Evolutionary conservation across 768 basidiomycete genomes (phyloP).

Genomic region (Daedaleopsis nitida): DNA sequence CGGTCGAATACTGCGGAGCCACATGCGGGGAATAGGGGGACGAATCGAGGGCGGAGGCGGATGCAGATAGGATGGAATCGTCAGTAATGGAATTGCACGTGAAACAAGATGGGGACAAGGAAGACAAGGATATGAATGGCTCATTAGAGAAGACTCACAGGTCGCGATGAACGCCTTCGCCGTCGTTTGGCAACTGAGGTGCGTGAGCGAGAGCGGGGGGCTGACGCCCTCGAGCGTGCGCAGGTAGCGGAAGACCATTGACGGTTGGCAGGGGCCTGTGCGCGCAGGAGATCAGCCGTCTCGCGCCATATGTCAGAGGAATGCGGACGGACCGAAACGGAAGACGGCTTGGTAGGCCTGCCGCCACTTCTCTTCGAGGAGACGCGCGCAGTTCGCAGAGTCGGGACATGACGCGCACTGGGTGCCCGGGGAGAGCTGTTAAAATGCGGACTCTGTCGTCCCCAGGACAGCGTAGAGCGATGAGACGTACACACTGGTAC

Average conservation of each 20-base stretch:
- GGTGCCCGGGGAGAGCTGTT: neutral
- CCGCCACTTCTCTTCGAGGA: constrained; percentile 92
- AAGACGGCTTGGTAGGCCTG: constrained; percentile 87
- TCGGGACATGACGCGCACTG: constrained; percentile 89
- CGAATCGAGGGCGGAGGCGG: neutral
- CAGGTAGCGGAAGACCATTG: constrained; percentile 91
- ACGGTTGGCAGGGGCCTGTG: constrained; percentile 83
- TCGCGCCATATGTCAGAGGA: neutral
- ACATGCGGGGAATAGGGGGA: neutral
- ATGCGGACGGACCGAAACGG: constrained; percentile 64
- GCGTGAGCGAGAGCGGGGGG: constrained; percentile 83
- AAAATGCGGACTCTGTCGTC: too few species aligned
- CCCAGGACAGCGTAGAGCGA: too few species aligned
- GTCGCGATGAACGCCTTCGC: constrained; percentile 90
- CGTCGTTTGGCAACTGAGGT: constrained; percentile 85
- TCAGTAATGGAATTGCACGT: neutral
- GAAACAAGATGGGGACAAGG: neutral
- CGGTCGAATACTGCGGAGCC: constrained; percentile 71
- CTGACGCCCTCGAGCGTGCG: constrained; percentile 89
- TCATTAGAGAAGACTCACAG: constrained; percentile 44
- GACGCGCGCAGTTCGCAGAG: constrained; percentile 70
- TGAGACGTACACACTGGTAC: constrained; percentile 79
- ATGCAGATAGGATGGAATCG: neutral
- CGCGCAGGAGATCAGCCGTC: neutral
- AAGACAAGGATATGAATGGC: neutral